Conservation (phyloP, 345 rosid genomes). For the Rhizophora mangle region DNA sequence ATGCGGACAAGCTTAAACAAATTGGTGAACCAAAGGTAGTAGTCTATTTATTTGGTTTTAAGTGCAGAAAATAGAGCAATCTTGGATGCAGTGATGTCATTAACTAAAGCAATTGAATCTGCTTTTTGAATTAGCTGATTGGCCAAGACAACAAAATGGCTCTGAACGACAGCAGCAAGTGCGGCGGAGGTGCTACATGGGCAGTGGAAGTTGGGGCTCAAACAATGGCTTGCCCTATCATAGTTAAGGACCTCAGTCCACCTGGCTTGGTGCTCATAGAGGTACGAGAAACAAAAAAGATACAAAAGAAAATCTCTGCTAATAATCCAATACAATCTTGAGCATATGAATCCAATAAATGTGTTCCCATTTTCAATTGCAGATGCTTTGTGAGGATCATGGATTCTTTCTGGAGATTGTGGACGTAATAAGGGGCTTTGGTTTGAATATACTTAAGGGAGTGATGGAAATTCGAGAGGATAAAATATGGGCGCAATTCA, state of each 20-base stretch:
- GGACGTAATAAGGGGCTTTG: slow-evolving; percentile 60
- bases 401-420: slow-evolving; percentile 85
- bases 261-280: slow-evolving; percentile 87
- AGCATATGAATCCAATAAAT: not conserved
- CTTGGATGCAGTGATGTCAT: slow-evolving; percentile 8
- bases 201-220: slow-evolving; percentile 77
- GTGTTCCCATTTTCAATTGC: slow-evolving; percentile 12
- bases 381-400: slow-evolving; percentile 81
- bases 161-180: slow-evolving; percentile 27
- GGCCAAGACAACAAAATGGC: slow-evolving; percentile 33
- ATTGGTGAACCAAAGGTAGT: slow-evolving; percentile 45
- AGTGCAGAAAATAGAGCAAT: not conserved
- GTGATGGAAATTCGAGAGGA: slow-evolving; percentile 58
- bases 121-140: slow-evolving; percentile 29
- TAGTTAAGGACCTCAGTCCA: slow-evolving; percentile 68
- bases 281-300: slow-evolving; percentile 36
- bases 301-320: not conserved
- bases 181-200: slow-evolving; percentile 67
- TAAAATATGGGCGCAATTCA: slow-evolving; percentile 77
- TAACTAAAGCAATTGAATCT: slow-evolving; percentile 17
- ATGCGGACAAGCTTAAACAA: slow-evolving; percentile 73
- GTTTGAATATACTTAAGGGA: slow-evolving; percentile 78
- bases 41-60: not conserved
- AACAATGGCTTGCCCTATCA: slow-evolving; percentile 65
- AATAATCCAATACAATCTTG: not conserved